Evolutionary conservation across 2,329 filamentous ascomycete species (phyloP).

Genomic region (Paramyrothecium roridum): DNA sequence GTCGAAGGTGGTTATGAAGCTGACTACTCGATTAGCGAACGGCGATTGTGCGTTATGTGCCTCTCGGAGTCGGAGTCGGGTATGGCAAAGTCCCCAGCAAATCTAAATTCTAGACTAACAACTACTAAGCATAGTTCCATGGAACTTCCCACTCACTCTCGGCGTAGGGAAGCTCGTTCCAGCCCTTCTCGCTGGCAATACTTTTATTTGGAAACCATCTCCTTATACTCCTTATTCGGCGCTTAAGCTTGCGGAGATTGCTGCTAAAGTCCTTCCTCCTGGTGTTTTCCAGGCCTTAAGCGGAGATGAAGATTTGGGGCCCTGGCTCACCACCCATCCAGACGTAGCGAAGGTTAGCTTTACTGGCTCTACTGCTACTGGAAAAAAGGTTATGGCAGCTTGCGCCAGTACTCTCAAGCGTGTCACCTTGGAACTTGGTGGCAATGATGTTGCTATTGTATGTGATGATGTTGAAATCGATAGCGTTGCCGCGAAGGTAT

Average conservation of each 20-base stretch:
- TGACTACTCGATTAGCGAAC: constrained; percentile 9
- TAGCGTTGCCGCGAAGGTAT: constrained; percentile 9
- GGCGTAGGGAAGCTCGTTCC: constrained; percentile 52
- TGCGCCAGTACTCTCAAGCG: constrained; percentile 55
- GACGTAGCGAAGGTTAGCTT: constrained; percentile 60
- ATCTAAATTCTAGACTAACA: background rate
- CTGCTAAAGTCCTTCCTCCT: constrained; percentile 52
- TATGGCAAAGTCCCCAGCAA: background rate
- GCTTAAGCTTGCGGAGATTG: constrained; percentile 58
- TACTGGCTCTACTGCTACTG: constrained; percentile 57
- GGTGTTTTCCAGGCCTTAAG: constrained; percentile 60
- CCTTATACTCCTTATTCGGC: constrained; percentile 55
- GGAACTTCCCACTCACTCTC: constrained; percentile 52
- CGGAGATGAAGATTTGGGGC: constrained; percentile 58
- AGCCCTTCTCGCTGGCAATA: constrained; percentile 55
- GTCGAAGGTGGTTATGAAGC: no score
- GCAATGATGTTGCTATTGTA: constrained; percentile 59
- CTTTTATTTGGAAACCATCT: constrained; percentile 54
- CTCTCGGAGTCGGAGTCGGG: constrained; percentile 40
- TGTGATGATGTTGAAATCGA: constrained; percentile 53
- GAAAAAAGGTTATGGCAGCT: constrained; percentile 57
- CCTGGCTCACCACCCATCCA: constrained; percentile 54
- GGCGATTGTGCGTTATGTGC: constrained; percentile 17
- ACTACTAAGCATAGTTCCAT: constrained; percentile 28
- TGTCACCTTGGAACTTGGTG: constrained; percentile 58